Conservation (phyloP, 768 basidiomycete genomes). For the Tricholoma furcatifolium region DNA sequence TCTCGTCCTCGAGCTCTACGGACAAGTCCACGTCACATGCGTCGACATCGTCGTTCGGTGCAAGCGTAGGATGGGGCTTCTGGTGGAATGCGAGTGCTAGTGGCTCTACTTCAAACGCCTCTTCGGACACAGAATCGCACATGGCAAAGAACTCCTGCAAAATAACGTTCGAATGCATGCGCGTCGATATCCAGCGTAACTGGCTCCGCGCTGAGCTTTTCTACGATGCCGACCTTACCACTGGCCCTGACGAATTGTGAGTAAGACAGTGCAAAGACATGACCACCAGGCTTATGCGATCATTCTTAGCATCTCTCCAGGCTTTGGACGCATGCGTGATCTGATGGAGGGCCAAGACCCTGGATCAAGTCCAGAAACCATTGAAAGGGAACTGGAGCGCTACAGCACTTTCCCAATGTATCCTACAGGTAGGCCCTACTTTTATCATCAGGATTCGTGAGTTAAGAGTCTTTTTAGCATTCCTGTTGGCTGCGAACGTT, state of each 20-base stretch:
- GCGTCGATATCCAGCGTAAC: slow-evolving; percentile 5
- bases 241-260: slow-evolving; percentile 3
- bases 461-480: not conserved
- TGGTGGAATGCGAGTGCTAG: not conserved
- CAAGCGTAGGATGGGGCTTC: slow-evolving; percentile 1
- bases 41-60: not conserved
- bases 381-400: slow-evolving; percentile 1
- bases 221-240: slow-evolving; percentile 6
- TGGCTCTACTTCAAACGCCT: not conserved
- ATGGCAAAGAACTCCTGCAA: slow-evolving; percentile 11
- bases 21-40: not conserved
- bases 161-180: slow-evolving; percentile 11
- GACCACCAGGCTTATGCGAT: not conserved
- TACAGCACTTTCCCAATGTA: slow-evolving; percentile 12
- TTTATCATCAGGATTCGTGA: not conserved
- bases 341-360: slow-evolving; percentile 5
- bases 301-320: slow-evolving; percentile 3
- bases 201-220: slow-evolving; percentile 9
- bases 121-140: not conserved
- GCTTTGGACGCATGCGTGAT: not conserved
- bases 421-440: not conserved
- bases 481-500: slow-evolving; percentile 4
- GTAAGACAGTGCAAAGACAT: not conserved
- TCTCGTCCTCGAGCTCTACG: not conserved
- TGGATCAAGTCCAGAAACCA: not conserved